These are phyloP conservation scores for Botryotinia globosa DNA, from an alignment of 2,329 filamentous ascomycete genomes.

Conservation along the genomic window DNA sequence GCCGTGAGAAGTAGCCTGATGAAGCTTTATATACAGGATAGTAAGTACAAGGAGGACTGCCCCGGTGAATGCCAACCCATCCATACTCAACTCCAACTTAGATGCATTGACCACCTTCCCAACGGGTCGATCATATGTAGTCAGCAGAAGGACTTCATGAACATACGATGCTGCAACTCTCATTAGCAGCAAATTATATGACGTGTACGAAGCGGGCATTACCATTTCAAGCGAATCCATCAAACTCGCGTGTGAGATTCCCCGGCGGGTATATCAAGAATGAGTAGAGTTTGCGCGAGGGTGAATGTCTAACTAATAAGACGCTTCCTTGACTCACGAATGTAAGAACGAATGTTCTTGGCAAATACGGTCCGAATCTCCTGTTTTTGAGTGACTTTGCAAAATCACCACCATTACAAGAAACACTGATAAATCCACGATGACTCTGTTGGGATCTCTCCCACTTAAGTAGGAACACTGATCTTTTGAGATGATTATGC, in stretches of 20 bases:
- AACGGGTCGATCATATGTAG: conserved; percentile 21
- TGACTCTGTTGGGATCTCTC: background rate
- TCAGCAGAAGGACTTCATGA: conserved; percentile 22
- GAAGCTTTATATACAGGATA: conserved; percentile 26
- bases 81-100: conserved; percentile 24
- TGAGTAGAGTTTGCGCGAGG: conserved; percentile 1
- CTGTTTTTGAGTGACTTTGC: background rate
- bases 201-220: conserved; percentile 12
- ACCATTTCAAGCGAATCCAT: conserved; percentile 4
- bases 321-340: background rate
- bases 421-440: background rate
- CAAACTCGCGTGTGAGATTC: conserved; percentile 9
- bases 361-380: background rate
- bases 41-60: conserved; percentile 21
- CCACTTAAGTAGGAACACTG: background rate
- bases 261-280: background rate
- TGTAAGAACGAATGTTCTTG: conserved; percentile 1
- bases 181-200: conserved; percentile 11
- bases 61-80: conserved; percentile 27
- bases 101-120: conserved; percentile 23
- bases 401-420: background rate
- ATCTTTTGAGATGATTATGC: conserved; percentile 6
- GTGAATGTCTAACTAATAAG: conserved; percentile 3
- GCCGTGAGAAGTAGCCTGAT: conserved; percentile 25
- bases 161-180: conserved; percentile 21